phyloP scores from a whole-genome alignment of 2,329 filamentous ascomycete genomes.

The Fusarium subtropicale region DNA sequence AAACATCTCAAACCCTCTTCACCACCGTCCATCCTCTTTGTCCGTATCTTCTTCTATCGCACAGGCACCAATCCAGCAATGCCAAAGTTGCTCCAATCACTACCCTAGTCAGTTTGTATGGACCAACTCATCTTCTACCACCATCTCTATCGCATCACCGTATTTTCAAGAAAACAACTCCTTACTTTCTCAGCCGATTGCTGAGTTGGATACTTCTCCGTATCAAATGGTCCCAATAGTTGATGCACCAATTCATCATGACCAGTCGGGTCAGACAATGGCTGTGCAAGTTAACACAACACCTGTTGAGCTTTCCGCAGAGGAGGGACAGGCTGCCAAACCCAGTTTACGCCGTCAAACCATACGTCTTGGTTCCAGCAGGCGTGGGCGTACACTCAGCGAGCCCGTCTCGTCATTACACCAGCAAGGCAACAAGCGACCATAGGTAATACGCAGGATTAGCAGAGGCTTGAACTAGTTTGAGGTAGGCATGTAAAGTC shows the following conservation, averaged over 20 bases:
- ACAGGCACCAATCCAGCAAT: background rate
- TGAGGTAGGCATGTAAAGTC: background rate
- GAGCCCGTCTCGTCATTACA: background rate
- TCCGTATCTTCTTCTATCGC: background rate
- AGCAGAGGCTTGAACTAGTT: background rate
- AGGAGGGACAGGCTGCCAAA: background rate
- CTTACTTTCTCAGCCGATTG: conserved; percentile 4
- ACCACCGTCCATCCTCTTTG: background rate
- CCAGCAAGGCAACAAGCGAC: background rate
- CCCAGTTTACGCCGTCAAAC: background rate
- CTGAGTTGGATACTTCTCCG: conserved; percentile 25
- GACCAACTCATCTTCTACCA: conserved; percentile 26
- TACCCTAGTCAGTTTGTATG: conserved; percentile 18
- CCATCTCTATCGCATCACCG: conserved; percentile 4
- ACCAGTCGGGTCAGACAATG: background rate
- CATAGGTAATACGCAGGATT: background rate
- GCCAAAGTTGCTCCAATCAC: background rate
- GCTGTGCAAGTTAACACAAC: conserved; percentile 20
- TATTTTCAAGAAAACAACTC: background rate
- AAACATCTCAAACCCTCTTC: background rate
- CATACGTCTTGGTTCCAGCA: background rate
- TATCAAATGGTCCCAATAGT: conserved; percentile 16
- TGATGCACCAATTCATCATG: background rate
- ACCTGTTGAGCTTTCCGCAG: conserved; percentile 24
- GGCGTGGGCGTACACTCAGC: background rate